Conservation (phyloP, 129 eudicot genomes). For the Tagetes patula region DNA sequence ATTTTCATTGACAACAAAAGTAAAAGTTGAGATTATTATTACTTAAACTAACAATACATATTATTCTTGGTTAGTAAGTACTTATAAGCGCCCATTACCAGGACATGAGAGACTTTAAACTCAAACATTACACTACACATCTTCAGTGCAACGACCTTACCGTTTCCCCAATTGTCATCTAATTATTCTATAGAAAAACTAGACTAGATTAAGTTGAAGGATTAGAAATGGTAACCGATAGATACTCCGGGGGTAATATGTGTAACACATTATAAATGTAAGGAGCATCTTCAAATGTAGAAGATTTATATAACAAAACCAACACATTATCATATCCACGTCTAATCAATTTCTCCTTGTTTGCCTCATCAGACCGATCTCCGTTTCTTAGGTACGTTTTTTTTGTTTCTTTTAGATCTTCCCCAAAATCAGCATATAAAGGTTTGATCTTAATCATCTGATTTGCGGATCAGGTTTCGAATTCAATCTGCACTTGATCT, state of each 20-base stretch:
- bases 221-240: neutral
- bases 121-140: too few relatives aligned
- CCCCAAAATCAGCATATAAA: neutral
- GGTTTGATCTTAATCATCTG: slow-evolving; percentile 17
- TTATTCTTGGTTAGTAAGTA: too few relatives aligned
- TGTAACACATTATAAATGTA: neutral
- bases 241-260: neutral
- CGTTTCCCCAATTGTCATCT: too few relatives aligned
- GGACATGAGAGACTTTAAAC: too few relatives aligned
- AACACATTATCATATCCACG: neutral
- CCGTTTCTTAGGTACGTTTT: slow-evolving; percentile 35
- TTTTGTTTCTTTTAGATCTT: slow-evolving; percentile 21
- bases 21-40: too few relatives aligned
- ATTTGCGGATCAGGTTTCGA: neutral
- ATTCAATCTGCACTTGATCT: slow-evolving; percentile 19
- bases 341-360: slow-evolving; percentile 19
- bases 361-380: slow-evolving; percentile 27
- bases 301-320: neutral
- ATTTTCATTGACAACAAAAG: too few relatives aligned
- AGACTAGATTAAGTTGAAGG: neutral
- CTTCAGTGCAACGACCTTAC: too few relatives aligned
- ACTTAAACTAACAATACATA: too few relatives aligned
- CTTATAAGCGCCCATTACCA: too few relatives aligned
- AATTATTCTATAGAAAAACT: too few relatives aligned
- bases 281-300: neutral